Evolutionary conservation across 2,329 filamentous ascomycete species (phyloP), one percentile per base, ranked within the genome.

Genomic region (Ascochyta koolunga): DNA sequence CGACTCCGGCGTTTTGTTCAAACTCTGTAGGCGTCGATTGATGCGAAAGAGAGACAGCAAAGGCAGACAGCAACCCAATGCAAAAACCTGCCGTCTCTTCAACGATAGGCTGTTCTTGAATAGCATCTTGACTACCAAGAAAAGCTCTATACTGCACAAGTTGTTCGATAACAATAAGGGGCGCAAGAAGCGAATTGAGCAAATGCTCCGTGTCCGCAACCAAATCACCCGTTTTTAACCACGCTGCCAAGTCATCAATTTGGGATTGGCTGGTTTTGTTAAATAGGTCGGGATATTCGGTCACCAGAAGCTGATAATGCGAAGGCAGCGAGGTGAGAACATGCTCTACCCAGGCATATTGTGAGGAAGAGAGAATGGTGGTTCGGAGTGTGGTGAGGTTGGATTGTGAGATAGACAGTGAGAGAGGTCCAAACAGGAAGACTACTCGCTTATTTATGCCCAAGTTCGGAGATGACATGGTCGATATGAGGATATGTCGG

Each of bases 321-420:
- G 21, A 11, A 18, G 45, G 18, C 6, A 48, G 36, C n/a, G 45
- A 40, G 15, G 2, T 33, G 27, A 48, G 10, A 19, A 38, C 36
- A 1, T 40, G 3, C 11, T 40, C 11, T 2, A 15, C 45, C 45
- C 45, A 48, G 18, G 35, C 36, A 33, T 48, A 10, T 40, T 48
- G 25, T 41, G 45, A 19, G 15, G 36, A 48, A 33, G 45, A 40
- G 36, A 40, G 16, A 13, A 48, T 39, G 18, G 44, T 33, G 36
- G 45, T 33, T 25, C 45, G 45, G 6, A 48, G 36, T 18, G 36
- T 24, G 15, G 6, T 41, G 19, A 48, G 35, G n/a, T 32, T 35
- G 8, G 10, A 19, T 5, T 32, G 27, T 9, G 45, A 40, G 27
- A 48, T 9, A 4, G 35, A 40, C 5, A 10, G 13, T 9, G 45